A percentile compares a stretch with the other conserved stretches of the same genome.
Conservation (phyloP, 169 alveolate genomes). For the Plasmodium gaboni region DNA sequence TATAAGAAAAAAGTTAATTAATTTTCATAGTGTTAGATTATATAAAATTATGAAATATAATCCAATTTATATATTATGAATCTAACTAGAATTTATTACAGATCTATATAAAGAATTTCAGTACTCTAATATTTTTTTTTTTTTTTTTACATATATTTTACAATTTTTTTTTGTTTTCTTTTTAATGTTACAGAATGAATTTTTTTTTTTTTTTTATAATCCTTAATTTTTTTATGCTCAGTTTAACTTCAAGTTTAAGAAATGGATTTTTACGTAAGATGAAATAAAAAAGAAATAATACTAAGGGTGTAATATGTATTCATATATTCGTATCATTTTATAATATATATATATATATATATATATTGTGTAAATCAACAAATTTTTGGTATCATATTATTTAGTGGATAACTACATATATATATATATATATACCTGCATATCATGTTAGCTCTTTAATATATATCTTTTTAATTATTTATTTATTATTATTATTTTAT, state of each 20-base stretch:
- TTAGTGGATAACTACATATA: constrained; percentile 1
- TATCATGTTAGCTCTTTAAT: not conserved
- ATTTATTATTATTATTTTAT: not conserved
- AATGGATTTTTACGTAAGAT: constrained; percentile 25
- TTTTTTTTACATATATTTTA: no score
- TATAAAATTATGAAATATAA: no score
- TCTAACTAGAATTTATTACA: no score
- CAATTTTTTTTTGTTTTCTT: not conserved
- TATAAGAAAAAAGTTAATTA: no score
- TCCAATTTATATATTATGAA: no score
- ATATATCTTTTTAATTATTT: not conserved
- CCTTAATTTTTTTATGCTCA: constrained; percentile 24
- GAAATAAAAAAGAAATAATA: not conserved
- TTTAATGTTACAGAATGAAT: constrained; percentile 35
- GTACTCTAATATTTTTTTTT: no score
- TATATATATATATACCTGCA: not conserved
- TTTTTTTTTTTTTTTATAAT: constrained; percentile 26
- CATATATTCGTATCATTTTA: not conserved
- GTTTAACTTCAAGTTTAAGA: not conserved
- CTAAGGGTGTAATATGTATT: not conserved
- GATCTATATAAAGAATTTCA: no score
- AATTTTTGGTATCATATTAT: not conserved
- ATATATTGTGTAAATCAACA: not conserved
- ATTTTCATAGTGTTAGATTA: no score
- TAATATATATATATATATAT: not conserved